phyloP scores from a whole-genome alignment of 2,329 filamentous ascomycete species.

The Ascochyta clinopodiicola region DNA sequence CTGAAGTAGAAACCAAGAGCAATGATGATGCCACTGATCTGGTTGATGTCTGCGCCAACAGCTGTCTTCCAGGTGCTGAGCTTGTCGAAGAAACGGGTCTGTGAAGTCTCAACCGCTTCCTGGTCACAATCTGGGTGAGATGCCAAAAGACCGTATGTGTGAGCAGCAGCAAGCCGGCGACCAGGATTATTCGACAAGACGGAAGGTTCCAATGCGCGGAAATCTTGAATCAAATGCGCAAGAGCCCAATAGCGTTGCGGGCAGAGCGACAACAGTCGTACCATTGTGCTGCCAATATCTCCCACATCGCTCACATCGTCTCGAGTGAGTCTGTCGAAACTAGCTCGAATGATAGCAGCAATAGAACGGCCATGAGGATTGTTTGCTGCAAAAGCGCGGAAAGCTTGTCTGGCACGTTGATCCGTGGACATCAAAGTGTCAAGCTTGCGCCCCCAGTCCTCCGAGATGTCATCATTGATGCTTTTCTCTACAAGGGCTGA shows the following conservation, averaged over 20 bases:
- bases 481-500: conserved; percentile 59
- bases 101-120: conserved; percentile 51
- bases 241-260: conserved; percentile 55
- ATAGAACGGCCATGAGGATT: conserved; percentile 47
- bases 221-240: conserved; percentile 41
- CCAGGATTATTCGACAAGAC: conserved; percentile 75
- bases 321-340: conserved; percentile 53
- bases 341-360: conserved; percentile 52
- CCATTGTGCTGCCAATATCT: conserved; percentile 57
- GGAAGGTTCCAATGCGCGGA: conserved; percentile 62
- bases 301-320: conserved; percentile 51
- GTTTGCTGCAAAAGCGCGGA: conserved; percentile 58
- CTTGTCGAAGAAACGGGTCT: conserved; percentile 57
- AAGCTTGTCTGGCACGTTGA: conserved; percentile 65
- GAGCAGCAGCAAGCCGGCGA: conserved; percentile 70
- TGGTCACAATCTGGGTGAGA: conserved; percentile 63
- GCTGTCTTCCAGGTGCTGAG: conserved; percentile 63
- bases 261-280: conserved; percentile 62
- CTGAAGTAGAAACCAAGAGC: conserved; percentile 65
- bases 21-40: conserved; percentile 66
- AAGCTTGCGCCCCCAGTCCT: conserved; percentile 84
- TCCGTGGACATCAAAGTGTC: conserved; percentile 76
- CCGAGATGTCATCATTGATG: conserved; percentile 65
- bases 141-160: conserved; percentile 76
- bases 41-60: conserved; percentile 65